phyloP scores from a whole-genome alignment of 2,329 filamentous ascomycete genomes.

The Aspergillus oerlinghausenensis region DNA sequence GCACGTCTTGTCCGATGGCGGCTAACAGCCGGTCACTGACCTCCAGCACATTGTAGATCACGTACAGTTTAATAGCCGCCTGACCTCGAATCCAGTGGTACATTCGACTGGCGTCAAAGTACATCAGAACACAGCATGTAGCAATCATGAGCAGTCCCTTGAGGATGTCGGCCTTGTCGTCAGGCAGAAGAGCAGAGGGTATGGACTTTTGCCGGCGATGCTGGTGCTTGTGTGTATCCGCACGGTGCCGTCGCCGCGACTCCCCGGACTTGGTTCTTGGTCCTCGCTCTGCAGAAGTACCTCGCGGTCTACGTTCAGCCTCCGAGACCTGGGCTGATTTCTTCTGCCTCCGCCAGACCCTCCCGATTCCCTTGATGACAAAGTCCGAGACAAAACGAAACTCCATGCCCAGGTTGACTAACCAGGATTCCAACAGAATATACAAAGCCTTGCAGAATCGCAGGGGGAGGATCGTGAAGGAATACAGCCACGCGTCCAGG shows the following conservation, averaged over 20 bases:
- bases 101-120: constrained; percentile 92
- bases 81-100: constrained; percentile 97
- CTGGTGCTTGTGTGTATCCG: constrained; percentile 27
- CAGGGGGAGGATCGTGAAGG: constrained; percentile 89
- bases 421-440: constrained; percentile 76
- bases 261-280: constrained; percentile 13
- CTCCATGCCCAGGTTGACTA: constrained; percentile 66
- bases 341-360: constrained; percentile 65
- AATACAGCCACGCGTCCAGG: constrained; percentile 93
- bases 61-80: constrained; percentile 95
- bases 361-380: constrained; percentile 72
- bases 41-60: constrained; percentile 97
- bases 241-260: constrained; percentile 24
- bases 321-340: constrained; percentile 17
- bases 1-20: constrained; percentile 88
- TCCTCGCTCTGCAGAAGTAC: constrained; percentile 19
- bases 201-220: constrained; percentile 74
- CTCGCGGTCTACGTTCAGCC: constrained; percentile 14
- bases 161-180: constrained; percentile 91
- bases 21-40: constrained; percentile 82
- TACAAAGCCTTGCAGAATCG: constrained; percentile 77
- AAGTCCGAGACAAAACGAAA: constrained; percentile 66
- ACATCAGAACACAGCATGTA: constrained; percentile 81
- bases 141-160: constrained; percentile 84
- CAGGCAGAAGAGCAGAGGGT: constrained; percentile 77